Conservation (phyloP, 2,329 filamentous ascomycete genomes). For the Coniochaeta sp. region DNA sequence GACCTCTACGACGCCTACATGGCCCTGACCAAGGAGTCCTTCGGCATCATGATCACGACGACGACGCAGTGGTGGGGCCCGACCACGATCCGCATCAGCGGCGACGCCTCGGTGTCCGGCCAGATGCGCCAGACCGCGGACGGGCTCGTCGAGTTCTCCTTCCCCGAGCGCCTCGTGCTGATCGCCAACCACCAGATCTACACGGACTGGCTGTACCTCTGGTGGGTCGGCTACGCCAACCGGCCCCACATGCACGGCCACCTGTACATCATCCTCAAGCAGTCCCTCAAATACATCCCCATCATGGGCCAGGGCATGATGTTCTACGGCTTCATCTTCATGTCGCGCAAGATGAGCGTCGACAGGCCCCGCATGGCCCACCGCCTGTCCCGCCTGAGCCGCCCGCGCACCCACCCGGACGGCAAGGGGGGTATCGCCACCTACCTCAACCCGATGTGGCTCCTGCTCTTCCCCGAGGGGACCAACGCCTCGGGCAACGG, state of each 20-base stretch:
- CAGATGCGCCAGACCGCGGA: conserved; percentile 65
- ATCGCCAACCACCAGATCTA: conserved; percentile 89
- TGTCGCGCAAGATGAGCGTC: conserved; percentile 81
- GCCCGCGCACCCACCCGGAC: conserved; percentile 41
- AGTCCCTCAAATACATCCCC: conserved; percentile 75
- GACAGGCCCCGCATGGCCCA: conserved; percentile 71
- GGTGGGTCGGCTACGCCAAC: conserved; percentile 87
- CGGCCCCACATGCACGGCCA: conserved; percentile 71
- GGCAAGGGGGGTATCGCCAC: conserved; percentile 27
- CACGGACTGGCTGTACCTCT: conserved; percentile 87
- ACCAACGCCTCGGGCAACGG: conserved; percentile 73
- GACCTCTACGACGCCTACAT: conserved; percentile 82
- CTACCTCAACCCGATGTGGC: conserved; percentile 77
- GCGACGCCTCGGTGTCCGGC: conserved; percentile 69
- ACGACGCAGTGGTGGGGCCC: conserved; percentile 87
- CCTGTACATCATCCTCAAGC: conserved; percentile 85
- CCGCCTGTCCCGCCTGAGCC: conserved; percentile 63
- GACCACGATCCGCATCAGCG: conserved; percentile 74
- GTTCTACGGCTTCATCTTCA: conserved; percentile 86
- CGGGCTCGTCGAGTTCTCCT: conserved; percentile 69
- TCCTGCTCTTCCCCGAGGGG: conserved; percentile 80
- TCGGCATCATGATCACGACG: conserved; percentile 69
- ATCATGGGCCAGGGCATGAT: conserved; percentile 75
- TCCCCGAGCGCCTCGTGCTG: conserved; percentile 73
- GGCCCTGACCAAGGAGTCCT: conserved; percentile 77